These are phyloP conservation scores for Phytophthora citrophthora DNA, from an alignment of 352 stramenopile genomes.

Conservation along the genomic window DNA sequence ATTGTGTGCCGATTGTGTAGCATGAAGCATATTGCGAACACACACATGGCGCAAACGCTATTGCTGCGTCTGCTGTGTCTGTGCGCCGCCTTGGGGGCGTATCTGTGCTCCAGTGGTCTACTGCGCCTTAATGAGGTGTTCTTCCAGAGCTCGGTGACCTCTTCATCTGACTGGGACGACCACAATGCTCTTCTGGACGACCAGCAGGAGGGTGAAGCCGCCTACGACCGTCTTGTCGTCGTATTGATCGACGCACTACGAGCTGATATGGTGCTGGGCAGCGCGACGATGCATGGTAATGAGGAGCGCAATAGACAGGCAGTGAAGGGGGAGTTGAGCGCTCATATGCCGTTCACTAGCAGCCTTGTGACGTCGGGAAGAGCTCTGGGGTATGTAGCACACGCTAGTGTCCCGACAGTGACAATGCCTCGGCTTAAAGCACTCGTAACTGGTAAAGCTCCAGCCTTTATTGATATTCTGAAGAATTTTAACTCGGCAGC, in stretches of 20 bases:
- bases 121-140: constrained; percentile 67
- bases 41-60: constrained; percentile 22
- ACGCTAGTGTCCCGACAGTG: constrained; percentile 87
- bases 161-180: constrained; percentile 3
- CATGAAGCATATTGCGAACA: background rate
- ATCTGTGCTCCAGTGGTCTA: constrained; percentile 62
- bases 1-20: constrained; percentile 17
- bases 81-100: constrained; percentile 46
- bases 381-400: constrained; percentile 74
- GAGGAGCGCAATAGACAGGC: background rate
- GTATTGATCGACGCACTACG: constrained; percentile 89
- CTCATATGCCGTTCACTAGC: constrained; percentile 74
- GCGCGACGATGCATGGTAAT: constrained; percentile 46
- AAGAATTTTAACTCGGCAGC: constrained; percentile 92
- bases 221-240: constrained; percentile 83
- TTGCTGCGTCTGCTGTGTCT: constrained; percentile 43
- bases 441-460: constrained; percentile 83
- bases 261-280: constrained; percentile 89
- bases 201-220: constrained; percentile 13
- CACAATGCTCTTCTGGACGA: constrained; percentile 1
- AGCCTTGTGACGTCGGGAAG: constrained; percentile 49
- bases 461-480: constrained; percentile 90
- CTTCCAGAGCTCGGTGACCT: constrained; percentile 24
- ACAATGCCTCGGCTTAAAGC: constrained; percentile 91
- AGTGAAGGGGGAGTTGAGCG: constrained; percentile 55